Evolutionary conservation across 2,329 filamentous ascomycete genomes (phyloP), one percentile per base, ranked within the genome.

Genomic region (Fusarium pininemorale): DNA sequence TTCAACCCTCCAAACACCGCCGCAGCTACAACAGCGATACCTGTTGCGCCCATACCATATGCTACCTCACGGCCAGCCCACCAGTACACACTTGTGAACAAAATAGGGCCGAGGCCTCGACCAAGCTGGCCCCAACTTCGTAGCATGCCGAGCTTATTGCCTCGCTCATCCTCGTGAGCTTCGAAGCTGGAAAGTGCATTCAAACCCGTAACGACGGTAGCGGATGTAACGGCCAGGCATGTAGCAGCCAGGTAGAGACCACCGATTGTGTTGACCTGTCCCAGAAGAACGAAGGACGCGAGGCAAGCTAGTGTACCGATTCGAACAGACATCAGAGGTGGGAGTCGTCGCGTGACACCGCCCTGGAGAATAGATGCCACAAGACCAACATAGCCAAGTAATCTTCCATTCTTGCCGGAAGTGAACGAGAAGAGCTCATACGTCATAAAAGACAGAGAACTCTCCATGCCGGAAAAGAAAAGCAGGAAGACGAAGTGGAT

Each of bases 401-500:
- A 87, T 16, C 91, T 90, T 22, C 96, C 96, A 74, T 97, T 97
- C 59, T 94, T 89, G 48, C 91, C 89, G 2, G 95, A 92, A 16
- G 88, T 90, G 80, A 96, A 97, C 14, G 89, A 89, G 82, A 98
- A 98, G 50, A 99, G 89, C 60, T 98, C 96, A 78, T 96, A 97
- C 0, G 96, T 98, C 90, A 99, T 95, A 82, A 99, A 99, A 0
- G 96, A 95, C 7, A 99, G 89, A 2, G 95, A 98, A 82, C 98
- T 98, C 81, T 99, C 96, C 93, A 99, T 96, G 69, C 96, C 96
- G 5, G 94, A 98, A 84, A 99, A 99, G 84, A 98, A 98, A 18
- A 99, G 90, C 68, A 99, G 91, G 83, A 99, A 99, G 53, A 92
- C 85, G 79, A 98, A 93, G 83, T 99, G 96, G 0, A 94, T 91